Base-by-base conservation (phyloP, 257 asterid genomes). In the Solanum appendiculatum region DNA sequence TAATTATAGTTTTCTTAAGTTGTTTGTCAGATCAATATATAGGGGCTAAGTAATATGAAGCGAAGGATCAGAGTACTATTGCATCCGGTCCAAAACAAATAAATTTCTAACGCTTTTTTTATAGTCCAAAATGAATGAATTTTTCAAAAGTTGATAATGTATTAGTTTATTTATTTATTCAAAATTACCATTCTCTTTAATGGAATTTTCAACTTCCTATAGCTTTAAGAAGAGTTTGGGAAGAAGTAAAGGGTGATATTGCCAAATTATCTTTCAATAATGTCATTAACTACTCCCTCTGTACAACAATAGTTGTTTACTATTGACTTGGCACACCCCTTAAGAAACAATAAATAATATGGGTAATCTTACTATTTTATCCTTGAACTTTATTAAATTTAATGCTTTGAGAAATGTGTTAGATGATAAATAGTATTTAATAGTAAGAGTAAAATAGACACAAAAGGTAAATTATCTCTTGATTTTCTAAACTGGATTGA, bases 1-100 rank as follows among this genome's bases (percentile, higher is more conserved):
- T 9, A 23, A n/a, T 9, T 60, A 58, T 23, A 8, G 9, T 0
- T 58, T 58, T 58, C 1, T 58, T 9, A 9, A 23, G 13, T 4
- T 0, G 1, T 23, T 0, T n/a, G 1, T 10, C 15, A 60, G 11
- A 11, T n/a, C 29, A 10, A 60, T n/a, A 23, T n/a, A n/a, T n/a
- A n/a, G 0, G 0, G 16, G 2, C 3, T 11, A n/a, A 60, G 31
- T n/a, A 40, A 40, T 60, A 60, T 14, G 7, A 60, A 10, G 29
- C 0, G 0, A 12, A 9, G 13, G 9, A 10, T n/a, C n/a, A n/a
- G 63, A 25, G 16, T 21, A 58, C 14, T 56, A 56, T 8, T 20
- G 7, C 69, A n/a, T 10, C 3, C 6, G 2, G 6, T 58, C 27
- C 27, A 23, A 58, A 21, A 27, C 3, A 58, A 54, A 58, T 58